phyloP scores from a whole-genome alignment of 163 green algal genomes.

The Scenedesmus sp. region DNA sequence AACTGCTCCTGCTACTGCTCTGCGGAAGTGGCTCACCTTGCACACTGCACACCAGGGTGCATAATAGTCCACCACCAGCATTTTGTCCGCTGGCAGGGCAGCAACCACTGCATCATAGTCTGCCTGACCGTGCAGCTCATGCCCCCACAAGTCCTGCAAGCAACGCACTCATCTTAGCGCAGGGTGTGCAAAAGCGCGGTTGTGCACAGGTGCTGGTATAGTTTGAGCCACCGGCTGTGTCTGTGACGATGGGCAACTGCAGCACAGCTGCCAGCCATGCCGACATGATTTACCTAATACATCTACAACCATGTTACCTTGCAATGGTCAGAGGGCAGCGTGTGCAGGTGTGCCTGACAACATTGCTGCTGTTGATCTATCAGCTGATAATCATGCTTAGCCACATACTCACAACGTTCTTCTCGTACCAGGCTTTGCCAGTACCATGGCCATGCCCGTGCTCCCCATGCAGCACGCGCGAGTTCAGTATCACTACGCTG shows the following conservation, averaged over 20 bases:
- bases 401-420: slow-evolving; percentile 17
- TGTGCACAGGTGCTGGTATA: neutral
- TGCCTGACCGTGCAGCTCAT: slow-evolving; percentile 1
- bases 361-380: neutral
- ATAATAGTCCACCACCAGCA: slow-evolving; percentile 54
- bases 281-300: neutral
- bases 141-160: slow-evolving; percentile 46
- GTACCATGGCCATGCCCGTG: slow-evolving; percentile 12
- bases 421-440: slow-evolving; percentile 35
- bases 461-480: slow-evolving; percentile 37
- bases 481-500: neutral
- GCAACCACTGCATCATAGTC: neutral
- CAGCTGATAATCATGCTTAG: neutral
- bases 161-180: neutral
- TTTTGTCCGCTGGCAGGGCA: slow-evolving; percentile 33
- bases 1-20: neutral
- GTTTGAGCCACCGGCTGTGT: neutral
- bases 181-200: neutral
- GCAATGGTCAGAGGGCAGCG: neutral
- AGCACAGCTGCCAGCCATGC: neutral
- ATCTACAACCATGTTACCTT: neutral
- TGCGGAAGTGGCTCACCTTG: neutral
- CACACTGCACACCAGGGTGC: slow-evolving; percentile 53
- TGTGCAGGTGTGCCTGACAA: neutral
- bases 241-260: neutral